Evolutionary conservation across 106 monocot species (phyloP), one percentile per base, ranked within the genome.

Genomic region (Cymbidium sinense): DNA sequence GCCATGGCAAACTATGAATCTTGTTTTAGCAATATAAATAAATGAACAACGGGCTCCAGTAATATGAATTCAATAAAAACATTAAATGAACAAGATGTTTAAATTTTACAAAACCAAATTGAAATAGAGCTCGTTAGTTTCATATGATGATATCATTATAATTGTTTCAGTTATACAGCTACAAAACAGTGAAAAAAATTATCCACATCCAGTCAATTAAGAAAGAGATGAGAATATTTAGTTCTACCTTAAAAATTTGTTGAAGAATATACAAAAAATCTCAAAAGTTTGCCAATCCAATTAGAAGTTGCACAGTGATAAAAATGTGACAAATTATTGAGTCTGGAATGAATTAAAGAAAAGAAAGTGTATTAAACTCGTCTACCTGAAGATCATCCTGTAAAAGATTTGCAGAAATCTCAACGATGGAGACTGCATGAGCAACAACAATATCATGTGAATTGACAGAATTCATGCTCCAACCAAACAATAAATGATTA

Each of bases 381-480:
- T 74, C 44, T 78, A 85, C 85, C 85, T 85, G 78, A 52, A 85
- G 75, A 55, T 67, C 29, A 10, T 33, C 43, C 29, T 54, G 84
- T 12, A 23, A 33, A 76, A 70, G 50, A 75, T 2, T 43, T 0
- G 0, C 1, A 3, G 75, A 79, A 34, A 86, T 30, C 20, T 78
- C 30, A 51, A 30, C 3, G 5, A 31, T 31, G 34, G 91, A 76
- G 76, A 75, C 61, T 21, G 81, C 87, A 21, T 75, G 34, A 43
- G 88, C 89, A 7, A 96, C 76, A 2, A 96, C 91, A 50, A 91
- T 67, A 37, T 96, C 91, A 20, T 88, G 9, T n/a, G 88, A 78
- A 67, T 73, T 84, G 1, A 50, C 43, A 20, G 82, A 82, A 80
- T 74, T 3, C 23, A 96, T 77, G 43, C 25, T 82, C 96, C 96